Conservation (phyloP, 2,329 filamentous ascomycete species). For the Biscogniauxia sp. region DNA sequence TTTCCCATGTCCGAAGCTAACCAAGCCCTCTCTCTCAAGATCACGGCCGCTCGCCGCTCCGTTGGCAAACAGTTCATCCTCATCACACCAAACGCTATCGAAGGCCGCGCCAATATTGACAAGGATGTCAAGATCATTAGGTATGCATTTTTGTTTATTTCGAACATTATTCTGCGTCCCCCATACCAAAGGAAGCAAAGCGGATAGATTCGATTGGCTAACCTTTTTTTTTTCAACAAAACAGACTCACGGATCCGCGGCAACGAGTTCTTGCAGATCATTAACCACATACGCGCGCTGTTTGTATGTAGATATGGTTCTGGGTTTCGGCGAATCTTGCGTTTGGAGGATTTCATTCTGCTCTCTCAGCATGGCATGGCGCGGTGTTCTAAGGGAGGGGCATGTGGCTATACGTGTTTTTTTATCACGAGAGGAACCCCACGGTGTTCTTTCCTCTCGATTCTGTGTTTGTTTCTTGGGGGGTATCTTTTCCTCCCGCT, state of each 20-base stretch:
- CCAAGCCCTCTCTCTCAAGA: conserved; percentile 44
- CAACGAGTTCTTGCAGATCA: conserved; percentile 46
- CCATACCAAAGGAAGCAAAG: too few species aligned
- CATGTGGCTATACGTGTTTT: too few species aligned
- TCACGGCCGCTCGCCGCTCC: conserved; percentile 77
- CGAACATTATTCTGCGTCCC: background rate
- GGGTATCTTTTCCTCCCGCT: background rate
- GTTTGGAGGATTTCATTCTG: background rate
- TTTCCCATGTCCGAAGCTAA: conserved; percentile 17
- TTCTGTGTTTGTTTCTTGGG: background rate
- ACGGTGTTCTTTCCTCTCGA: background rate
- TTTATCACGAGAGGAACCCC: background rate
- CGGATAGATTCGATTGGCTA: too few species aligned
- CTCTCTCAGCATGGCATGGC: background rate
- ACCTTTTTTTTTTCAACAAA: background rate
- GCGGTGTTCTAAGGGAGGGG: too few species aligned
- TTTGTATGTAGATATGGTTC: conserved; percentile 6
- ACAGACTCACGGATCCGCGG: conserved; percentile 58
- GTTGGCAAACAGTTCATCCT: conserved; percentile 94
- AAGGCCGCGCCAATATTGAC: conserved; percentile 54
- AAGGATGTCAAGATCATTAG: conserved; percentile 77
- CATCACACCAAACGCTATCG: conserved; percentile 88
- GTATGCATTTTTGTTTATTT: conserved; percentile 35
- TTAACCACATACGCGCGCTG: background rate
- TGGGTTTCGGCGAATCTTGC: background rate